These are phyloP conservation scores for Mortierella sp. DNA, from an alignment of 371 early-diverging fungal genomes.

Conservation along the genomic window DNA sequence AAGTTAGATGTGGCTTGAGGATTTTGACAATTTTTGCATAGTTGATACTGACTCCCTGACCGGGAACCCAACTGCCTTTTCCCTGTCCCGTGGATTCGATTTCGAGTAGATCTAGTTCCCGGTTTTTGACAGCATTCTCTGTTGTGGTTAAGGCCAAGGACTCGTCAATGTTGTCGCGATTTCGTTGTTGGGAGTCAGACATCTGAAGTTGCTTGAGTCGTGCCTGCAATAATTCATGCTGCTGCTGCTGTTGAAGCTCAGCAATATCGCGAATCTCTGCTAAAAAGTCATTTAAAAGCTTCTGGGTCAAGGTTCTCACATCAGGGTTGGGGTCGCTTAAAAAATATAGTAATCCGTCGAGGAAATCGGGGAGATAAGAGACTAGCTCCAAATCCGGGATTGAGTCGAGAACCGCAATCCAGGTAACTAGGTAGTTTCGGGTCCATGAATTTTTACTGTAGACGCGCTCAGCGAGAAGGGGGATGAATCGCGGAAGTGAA, in stretches of 20 bases:
- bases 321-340: conserved; percentile 89
- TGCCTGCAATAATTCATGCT: conserved; percentile 47
- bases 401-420: conserved; percentile 90
- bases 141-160: not conserved
- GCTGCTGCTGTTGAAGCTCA: conserved; percentile 67
- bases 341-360: conserved; percentile 89
- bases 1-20: conserved; percentile 83
- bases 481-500: conserved; percentile 89
- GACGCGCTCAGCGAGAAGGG: conserved; percentile 89
- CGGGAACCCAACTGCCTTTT: conserved; percentile 74
- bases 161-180: conserved; percentile 12
- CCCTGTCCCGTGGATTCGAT: conserved; percentile 60
- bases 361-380: conserved; percentile 86
- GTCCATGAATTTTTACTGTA: conserved; percentile 87
- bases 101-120: conserved; percentile 31
- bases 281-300: conserved; percentile 80
- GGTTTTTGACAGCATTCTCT: not conserved
- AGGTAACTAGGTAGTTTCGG: conserved; percentile 91
- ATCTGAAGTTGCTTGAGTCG: conserved; percentile 48
- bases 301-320: conserved; percentile 79
- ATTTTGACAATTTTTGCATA: conserved; percentile 85
- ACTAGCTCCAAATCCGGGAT: conserved; percentile 93
- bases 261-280: conserved; percentile 85
- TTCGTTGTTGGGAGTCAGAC: conserved; percentile 33
- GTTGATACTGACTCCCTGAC: conserved; percentile 82